phyloP scores from a whole-genome alignment of 176 grass and related monocot species.

The Eremochloa ophiuroides region DNA sequence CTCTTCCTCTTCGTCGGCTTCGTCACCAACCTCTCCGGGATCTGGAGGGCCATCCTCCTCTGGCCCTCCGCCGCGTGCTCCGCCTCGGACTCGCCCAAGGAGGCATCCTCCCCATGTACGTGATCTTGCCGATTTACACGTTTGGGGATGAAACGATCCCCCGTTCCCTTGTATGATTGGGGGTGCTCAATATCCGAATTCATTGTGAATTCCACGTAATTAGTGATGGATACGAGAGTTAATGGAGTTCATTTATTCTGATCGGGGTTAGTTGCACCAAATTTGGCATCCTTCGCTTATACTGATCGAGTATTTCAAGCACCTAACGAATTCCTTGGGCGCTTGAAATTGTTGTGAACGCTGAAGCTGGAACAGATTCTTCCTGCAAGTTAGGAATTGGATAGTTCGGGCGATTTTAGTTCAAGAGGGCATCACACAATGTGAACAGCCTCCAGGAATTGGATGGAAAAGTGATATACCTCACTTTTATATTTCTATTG shows the following conservation, averaged over 20 bases:
- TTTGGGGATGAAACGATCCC: background rate
- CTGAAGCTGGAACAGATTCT: background rate
- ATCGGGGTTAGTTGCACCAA: background rate
- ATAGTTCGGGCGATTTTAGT: background rate
- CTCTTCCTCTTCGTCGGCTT: slow-evolving; percentile 77
- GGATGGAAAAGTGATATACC: background rate
- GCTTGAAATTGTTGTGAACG: background rate
- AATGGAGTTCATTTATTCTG: background rate
- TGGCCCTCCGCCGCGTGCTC: slow-evolving; percentile 22
- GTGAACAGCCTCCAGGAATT: background rate
- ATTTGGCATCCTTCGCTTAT: background rate
- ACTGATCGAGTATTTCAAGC: background rate
- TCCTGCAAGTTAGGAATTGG: background rate
- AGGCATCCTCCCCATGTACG: slow-evolving; percentile 36
- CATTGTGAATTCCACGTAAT: background rate
- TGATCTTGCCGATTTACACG: slow-evolving; percentile 16
- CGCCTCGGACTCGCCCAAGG: slow-evolving; percentile 25
- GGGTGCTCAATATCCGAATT: background rate
- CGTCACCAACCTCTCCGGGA: slow-evolving; percentile 62
- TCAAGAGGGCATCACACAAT: background rate
- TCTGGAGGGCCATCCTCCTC: slow-evolving; percentile 65
- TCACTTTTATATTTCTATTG: background rate
- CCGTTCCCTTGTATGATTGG: background rate
- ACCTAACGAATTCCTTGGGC: background rate
- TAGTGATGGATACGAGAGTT: background rate